Evolutionary conservation across 2,329 filamentous ascomycete genomes (phyloP), one percentile per base, ranked within the genome.

Genomic region (Periconia macrospinosa): DNA sequence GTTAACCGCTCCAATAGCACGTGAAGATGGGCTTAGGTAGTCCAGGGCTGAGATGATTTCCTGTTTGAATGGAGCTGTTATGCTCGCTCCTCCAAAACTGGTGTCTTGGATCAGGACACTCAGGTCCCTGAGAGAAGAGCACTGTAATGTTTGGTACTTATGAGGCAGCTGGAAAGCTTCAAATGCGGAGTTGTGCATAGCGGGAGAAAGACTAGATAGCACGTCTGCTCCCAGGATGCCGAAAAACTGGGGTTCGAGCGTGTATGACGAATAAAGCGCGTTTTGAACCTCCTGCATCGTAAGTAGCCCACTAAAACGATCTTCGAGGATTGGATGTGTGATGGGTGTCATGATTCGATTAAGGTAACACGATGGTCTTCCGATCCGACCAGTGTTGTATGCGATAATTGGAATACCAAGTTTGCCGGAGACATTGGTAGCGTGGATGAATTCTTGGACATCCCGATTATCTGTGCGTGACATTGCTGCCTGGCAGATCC

Each of bases 131-230:
- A 92, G 70, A 0, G 83, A 83, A 17, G 79, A 75, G 6, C 86
- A 85, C 47, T 89, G 86, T 52, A 85, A 80, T 1, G 85, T 84
- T n/a, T 78, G 74, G 66, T 90, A 91, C 6, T 79, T 72, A 61
- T 92, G 89, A 0, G 84, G 85, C 68, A 92, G 84, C 0, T 88
- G 89, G 59, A 85, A 85, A 20, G 81, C 82, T 49, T 80, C 77
- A 53, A 89, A 85, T 0, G 88, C 89, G 6, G 86, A 80, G 50
- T 86, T 89, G 69, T 92, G 89, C 88, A 92, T 92, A 7, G 86
- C 86, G 1, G 89, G 89, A 0, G 89, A 91, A 52, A 92, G 71
- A 67, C 86, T 91, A 74, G 89, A 90, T 46, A 81, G 83, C 9
- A 89, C 84, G 50, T 86, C 86, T 50, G 83, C 86, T n/a, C 89